Conservation (phyloP, 75 land plant species). For the Sequoia sempervirens region DNA sequence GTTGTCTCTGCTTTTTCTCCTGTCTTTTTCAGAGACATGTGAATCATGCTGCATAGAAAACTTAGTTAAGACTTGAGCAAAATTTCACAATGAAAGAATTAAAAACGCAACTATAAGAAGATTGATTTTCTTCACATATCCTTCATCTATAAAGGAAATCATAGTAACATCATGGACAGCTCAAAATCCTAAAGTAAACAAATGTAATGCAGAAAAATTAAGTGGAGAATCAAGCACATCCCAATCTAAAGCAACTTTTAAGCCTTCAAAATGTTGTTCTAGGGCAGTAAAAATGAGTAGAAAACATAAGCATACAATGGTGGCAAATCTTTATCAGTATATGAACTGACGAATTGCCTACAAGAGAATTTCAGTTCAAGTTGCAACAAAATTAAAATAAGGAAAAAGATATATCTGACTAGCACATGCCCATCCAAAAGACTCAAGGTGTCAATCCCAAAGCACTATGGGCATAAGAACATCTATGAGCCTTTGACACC, state of each 20-base stretch:
- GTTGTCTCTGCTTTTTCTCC: constrained; percentile 36
- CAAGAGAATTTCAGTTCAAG: background rate
- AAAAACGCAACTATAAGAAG: background rate
- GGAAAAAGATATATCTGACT: background rate
- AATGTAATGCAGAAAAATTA: background rate
- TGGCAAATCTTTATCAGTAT: background rate
- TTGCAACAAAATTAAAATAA: background rate
- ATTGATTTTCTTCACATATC: background rate
- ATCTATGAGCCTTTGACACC: background rate
- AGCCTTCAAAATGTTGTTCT: background rate
- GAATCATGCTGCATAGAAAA: constrained; percentile 32
- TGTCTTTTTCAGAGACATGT: constrained; percentile 35
- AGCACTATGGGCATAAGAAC: background rate
- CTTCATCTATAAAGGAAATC: too few relatives aligned
- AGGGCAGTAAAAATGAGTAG: background rate
- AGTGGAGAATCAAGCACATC: background rate
- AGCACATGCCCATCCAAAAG: background rate
- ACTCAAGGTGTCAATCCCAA: background rate
- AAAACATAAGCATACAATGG: background rate
- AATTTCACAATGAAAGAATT: background rate
- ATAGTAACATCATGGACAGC: background rate
- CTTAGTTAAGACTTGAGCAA: background rate
- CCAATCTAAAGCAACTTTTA: background rate
- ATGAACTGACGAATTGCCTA: background rate
- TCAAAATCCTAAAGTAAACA: background rate